Conservation (phyloP, 2,329 filamentous ascomycete genomes). For the Fusarium sp. region DNA sequence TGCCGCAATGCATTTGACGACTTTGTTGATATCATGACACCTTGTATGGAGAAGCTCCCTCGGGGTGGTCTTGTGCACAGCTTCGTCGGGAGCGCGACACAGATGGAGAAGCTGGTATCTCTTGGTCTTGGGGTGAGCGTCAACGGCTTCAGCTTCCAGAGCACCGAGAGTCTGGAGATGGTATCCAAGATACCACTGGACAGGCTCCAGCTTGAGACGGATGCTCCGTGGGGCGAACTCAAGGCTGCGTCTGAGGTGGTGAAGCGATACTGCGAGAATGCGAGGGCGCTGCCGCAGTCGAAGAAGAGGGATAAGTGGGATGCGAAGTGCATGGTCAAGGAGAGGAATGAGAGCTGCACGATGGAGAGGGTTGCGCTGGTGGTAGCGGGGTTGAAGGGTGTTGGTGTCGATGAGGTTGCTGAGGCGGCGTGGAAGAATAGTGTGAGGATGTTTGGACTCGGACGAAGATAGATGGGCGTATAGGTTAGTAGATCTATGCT, state of each 20-base stretch:
- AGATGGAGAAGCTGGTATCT: conserved; percentile 41
- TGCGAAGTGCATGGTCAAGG: conserved; percentile 57
- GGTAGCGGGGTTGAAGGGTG: conserved; percentile 58
- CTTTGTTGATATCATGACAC: conserved; percentile 49
- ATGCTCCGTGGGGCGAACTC: conserved; percentile 43
- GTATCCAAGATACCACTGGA: conserved; percentile 37
- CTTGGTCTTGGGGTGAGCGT: conserved; percentile 47
- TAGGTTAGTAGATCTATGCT: neutral
- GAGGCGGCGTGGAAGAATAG: conserved; percentile 52
- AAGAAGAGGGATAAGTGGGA: conserved; percentile 62
- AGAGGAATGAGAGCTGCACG: conserved; percentile 60
- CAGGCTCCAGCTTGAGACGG: conserved; percentile 41
- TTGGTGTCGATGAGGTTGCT: conserved; percentile 54
- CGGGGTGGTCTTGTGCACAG: conserved; percentile 41
- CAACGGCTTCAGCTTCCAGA: conserved; percentile 58
- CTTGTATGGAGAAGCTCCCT: conserved; percentile 47
- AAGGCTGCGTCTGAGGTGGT: conserved; percentile 43
- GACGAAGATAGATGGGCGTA: conserved; percentile 23
- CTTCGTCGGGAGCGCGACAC: conserved; percentile 37
- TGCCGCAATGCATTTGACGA: conserved; percentile 44
- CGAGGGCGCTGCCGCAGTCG: conserved; percentile 49
- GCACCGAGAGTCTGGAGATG: conserved; percentile 39
- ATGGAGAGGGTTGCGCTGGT: conserved; percentile 58
- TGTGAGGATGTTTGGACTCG: conserved; percentile 45
- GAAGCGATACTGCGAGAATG: conserved; percentile 54